A percentile compares a stretch with the other conserved stretches of the same genome.
Conservation (phyloP, 768 basidiomycete species). For the Sporobolomyces roseus region DNA sequence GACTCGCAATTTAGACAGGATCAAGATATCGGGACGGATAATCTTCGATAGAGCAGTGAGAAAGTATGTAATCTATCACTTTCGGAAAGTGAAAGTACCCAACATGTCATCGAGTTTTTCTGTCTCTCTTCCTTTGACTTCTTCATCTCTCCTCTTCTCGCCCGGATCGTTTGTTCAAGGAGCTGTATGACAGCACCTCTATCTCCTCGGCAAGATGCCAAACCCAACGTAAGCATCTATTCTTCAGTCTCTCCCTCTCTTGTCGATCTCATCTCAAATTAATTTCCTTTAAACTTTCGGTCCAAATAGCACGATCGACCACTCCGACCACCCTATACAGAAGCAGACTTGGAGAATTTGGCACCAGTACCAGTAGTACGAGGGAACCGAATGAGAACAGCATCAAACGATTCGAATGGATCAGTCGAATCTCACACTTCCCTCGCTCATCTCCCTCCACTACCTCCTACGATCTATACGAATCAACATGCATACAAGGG, state of each 20-base stretch:
- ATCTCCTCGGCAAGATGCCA: not conserved
- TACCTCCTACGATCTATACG: constrained; percentile 5
- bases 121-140: too few relatives aligned
- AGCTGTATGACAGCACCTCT: too few relatives aligned
- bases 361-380: constrained; percentile 1
- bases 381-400: not conserved
- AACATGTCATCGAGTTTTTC: too few relatives aligned
- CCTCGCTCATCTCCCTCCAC: not conserved
- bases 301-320: not conserved
- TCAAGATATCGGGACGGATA: too few relatives aligned
- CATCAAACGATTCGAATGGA: not conserved
- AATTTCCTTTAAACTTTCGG: not conserved
- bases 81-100: too few relatives aligned
- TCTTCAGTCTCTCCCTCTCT: not conserved
- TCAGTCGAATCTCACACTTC: not conserved
- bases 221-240: not conserved
- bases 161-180: too few relatives aligned
- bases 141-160: too few relatives aligned
- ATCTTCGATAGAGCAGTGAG: too few relatives aligned
- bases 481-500: not conserved
- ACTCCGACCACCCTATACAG: not conserved
- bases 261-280: not conserved
- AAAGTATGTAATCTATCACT: too few relatives aligned
- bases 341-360: not conserved
- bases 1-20: too few relatives aligned